Base-by-base conservation (phyloP, 768 basidiomycete species). In the Mycena vitilis region DNA sequence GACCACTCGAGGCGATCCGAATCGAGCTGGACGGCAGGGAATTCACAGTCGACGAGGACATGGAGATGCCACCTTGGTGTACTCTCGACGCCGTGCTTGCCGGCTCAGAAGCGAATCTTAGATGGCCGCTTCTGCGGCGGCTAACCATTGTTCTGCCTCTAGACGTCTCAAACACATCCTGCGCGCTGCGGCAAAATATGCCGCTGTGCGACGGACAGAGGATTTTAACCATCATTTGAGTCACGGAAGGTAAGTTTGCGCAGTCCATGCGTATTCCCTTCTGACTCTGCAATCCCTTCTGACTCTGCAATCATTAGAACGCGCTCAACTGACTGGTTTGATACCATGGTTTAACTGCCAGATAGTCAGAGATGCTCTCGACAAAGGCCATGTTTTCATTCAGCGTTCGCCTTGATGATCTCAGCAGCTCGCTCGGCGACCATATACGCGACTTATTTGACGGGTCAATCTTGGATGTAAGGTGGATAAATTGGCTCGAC, bases 341-440 rank as follows among this genome's bases (percentile, higher is more conserved):
- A 30, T 30, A 30, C 30, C 5, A 30, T n/a, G 5, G 30, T 30
- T 30, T 5, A 30, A 30, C 30, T 30, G 30, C 30, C 30, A 2
- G 30, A 30, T 5, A 30, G 30, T 30, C 30, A 5, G 30, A 30
- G 30, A 30, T 5, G 30, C 30, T 30, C 5, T 30, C 30, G 40
- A 11, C 2, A 15, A 8, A 40, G 18, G 44, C 6, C 18, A 45
- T 45, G 13, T 45, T 45, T 18, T 45, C 30, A 51, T 13, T 51
- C 13, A 25, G 12, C 53, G 9, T 54, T 13, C n/a, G 42, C 54
- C 36, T 60, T 64, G 30, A 69, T 60, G 12, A 69, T 64, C n/a
- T 64, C 68, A 6, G 68, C 68, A 3, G 68, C 68, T 8, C 60
- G 52, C n/a, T 69, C 67, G 23, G 60, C 67, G 9, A 68, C 51